Evolutionary conservation across 345 rosid species (phyloP), one percentile per base, ranked within the genome.

Genomic region (Camelina neglecta): DNA sequence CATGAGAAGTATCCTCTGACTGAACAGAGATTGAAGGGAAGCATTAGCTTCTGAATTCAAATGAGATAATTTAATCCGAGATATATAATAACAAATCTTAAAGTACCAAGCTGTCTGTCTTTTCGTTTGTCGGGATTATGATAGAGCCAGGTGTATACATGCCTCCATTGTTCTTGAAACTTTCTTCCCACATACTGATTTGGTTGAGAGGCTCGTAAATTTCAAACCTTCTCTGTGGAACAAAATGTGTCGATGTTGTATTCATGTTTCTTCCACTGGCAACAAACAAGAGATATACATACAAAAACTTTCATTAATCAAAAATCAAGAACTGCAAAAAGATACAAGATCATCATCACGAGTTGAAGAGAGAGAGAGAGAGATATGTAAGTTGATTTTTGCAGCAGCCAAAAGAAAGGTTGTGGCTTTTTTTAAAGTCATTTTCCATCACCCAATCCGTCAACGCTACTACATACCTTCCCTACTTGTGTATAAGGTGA

Each of bases 1-100:
- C 97, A 3, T 81, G 91, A 20, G 93, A 95, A 83, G 89, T 86
- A 69, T 93, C 93, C 80, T 90, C 97, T 0, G 96, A 95, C 99
- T 95, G 58, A 62, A 84, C 29, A 82, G 31, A 72, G 55, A 62
- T 56, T 60, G 75, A 11, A 72, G 73, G 8, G 0, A 67, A 44
- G 20, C n/a, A 33, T 78, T 47, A 81, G 61, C 20, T 35, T 72
- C 20, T 8, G 4, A 74, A 76, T 23, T 31, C 36, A 11, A 51
- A 39, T 7, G 35, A 49, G 11, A 65, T 56, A 39, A 20, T 4
- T 6, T 54, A 9, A 47, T 39, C 48, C 2, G 18, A 72, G 61
- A 65, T 3, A 54, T 31, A 59, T 15, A 69, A 59, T 15, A 69
- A 26, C 1, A 48, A 79, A 69, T 5, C n/a, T 13, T 23, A 49